phyloP scores from a whole-genome alignment of 129 eudicot species.

The Calendula officinalis region DNA sequence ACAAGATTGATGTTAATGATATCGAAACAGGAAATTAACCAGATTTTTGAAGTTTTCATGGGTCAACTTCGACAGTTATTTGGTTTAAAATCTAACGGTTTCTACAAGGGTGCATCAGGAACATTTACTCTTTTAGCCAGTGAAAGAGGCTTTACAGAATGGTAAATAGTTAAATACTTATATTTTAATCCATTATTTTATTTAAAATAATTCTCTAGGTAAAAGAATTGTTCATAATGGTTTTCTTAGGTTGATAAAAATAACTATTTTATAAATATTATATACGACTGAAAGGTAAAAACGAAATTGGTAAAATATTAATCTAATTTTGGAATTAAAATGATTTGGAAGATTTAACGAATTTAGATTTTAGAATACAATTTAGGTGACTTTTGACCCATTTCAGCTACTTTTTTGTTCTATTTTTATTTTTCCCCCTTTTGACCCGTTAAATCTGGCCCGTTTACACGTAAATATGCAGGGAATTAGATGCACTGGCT shows the following conservation, averaged over 20 bases:
- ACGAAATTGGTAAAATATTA: neutral
- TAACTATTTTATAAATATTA: neutral
- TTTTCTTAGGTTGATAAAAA: neutral
- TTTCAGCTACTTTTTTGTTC: no score
- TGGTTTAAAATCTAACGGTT: constrained; percentile 71
- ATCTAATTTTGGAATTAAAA: neutral
- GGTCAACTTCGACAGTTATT: constrained; percentile 93
- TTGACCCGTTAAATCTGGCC: neutral
- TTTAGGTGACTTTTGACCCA: neutral
- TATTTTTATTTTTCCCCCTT: neutral
- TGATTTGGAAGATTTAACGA: neutral
- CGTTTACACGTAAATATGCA: constrained; percentile 13
- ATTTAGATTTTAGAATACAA: neutral
- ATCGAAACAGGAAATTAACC: constrained; percentile 60
- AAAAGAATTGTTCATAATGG: neutral
- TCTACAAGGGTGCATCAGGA: constrained; percentile 61
- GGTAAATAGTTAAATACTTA: constrained; percentile 42
- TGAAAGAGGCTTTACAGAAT: constrained; percentile 85
- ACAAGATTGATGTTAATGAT: constrained; percentile 31
- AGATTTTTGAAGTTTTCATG: constrained; percentile 73
- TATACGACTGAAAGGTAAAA: neutral
- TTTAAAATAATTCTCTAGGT: neutral
- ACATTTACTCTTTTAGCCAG: constrained; percentile 55
- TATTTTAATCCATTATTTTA: neutral
- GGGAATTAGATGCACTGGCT: constrained; percentile 94